Percentiles rank a stretch among this genome's conserved stretches.
Conservation (phyloP, 1,139 yeast genomes). For the Geotrichum candidum region DNA sequence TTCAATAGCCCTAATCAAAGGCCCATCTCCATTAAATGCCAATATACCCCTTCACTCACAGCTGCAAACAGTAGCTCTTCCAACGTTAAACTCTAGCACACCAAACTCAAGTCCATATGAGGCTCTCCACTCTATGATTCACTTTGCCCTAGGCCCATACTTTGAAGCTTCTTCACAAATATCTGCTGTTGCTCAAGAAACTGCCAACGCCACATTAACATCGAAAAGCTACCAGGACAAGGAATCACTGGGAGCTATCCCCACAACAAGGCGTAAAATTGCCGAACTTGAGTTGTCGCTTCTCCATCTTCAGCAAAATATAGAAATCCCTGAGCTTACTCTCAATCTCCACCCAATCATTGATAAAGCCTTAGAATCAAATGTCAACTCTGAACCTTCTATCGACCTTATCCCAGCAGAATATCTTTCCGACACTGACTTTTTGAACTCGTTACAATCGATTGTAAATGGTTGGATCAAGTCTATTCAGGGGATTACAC, state of each 20-base stretch:
- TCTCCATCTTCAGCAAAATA: slow-evolving; percentile 60
- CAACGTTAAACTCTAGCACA: slow-evolving; percentile 17
- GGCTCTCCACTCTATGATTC: slow-evolving; percentile 52
- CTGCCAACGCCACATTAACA: not conserved
- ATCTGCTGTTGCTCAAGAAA: slow-evolving; percentile 18
- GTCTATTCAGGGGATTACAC: slow-evolving; percentile 54
- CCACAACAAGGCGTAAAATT: slow-evolving; percentile 43
- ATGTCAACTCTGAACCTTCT: slow-evolving; percentile 24
- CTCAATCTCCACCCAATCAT: slow-evolving; percentile 51
- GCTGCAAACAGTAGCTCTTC: slow-evolving; percentile 36
- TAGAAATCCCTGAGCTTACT: slow-evolving; percentile 61
- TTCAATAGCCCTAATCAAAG: slow-evolving; percentile 43
- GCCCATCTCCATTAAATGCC: slow-evolving; percentile 36
- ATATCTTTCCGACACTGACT: slow-evolving; percentile 45
- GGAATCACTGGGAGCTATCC: slow-evolving; percentile 24
- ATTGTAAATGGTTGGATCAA: slow-evolving; percentile 70
- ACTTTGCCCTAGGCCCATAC: slow-evolving; percentile 49
- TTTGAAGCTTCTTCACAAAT: slow-evolving; percentile 41
- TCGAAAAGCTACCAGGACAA: slow-evolving; percentile 15
- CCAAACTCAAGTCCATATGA: slow-evolving; percentile 41
- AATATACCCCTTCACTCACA: slow-evolving; percentile 37
- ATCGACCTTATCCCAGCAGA: slow-evolving; percentile 35
- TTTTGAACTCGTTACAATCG: slow-evolving; percentile 61
- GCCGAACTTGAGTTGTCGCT: slow-evolving; percentile 64
- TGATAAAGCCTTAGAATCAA: slow-evolving; percentile 35